These are phyloP conservation scores for Aphanocladium album DNA, from an alignment of 2,329 filamentous ascomycete genomes.

Conservation along the genomic window DNA sequence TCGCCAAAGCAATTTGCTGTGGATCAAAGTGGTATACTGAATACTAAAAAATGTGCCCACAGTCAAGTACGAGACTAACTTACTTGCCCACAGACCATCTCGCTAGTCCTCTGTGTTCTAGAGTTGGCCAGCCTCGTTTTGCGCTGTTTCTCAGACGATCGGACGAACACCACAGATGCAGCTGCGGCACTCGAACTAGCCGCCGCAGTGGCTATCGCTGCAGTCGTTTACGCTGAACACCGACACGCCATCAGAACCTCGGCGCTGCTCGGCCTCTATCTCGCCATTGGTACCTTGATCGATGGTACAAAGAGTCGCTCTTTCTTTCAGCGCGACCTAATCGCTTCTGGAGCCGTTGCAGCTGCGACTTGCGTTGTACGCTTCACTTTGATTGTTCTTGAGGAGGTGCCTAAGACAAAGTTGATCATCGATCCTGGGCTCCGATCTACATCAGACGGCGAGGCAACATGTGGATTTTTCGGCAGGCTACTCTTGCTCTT, in stretches of 20 bases:
- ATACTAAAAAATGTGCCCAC: neutral
- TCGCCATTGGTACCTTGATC: neutral
- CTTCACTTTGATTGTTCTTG: neutral
- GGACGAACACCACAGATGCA: neutral
- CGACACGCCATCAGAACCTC: neutral
- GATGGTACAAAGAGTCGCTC: neutral
- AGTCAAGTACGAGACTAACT: neutral
- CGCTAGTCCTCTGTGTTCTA: neutral
- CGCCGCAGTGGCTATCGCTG: neutral
- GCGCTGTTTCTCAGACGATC: neutral
- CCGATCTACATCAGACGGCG: neutral
- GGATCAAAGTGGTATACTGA: neutral
- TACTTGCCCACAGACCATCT: neutral
- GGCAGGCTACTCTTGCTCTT: neutral
- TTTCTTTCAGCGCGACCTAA: neutral
- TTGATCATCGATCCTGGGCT: neutral
- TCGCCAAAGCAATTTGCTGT: neutral
- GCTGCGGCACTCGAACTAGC: neutral
- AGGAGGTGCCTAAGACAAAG: neutral
- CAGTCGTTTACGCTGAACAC: neutral
- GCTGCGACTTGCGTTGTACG: neutral
- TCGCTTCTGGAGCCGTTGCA: neutral
- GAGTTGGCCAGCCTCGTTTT: neutral
- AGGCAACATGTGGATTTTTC: neutral
- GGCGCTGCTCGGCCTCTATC: neutral